phyloP scores from a whole-genome alignment of 2,329 filamentous ascomycete genomes.

The Xylaria sp. region DNA sequence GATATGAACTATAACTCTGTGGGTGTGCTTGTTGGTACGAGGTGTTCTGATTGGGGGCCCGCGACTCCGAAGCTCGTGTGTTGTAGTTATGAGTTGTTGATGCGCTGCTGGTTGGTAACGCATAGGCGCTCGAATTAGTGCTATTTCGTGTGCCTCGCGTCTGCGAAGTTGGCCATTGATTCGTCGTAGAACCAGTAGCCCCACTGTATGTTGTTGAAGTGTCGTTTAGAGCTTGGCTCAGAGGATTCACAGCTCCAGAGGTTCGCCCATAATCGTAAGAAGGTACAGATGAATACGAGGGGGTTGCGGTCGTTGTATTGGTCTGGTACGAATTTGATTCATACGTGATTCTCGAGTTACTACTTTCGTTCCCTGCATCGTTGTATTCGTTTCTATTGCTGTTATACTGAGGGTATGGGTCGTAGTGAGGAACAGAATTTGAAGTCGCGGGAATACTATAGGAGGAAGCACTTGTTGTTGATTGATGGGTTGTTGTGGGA shows the following conservation, averaged over 20 bases:
- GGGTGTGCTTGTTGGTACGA: slow-evolving; percentile 49
- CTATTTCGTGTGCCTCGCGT: slow-evolving; percentile 39
- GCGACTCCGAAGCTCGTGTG: slow-evolving; percentile 45
- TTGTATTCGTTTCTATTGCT: slow-evolving; percentile 40
- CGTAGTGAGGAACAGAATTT: slow-evolving; percentile 44
- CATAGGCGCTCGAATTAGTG: slow-evolving; percentile 39
- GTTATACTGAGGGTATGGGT: slow-evolving; percentile 50
- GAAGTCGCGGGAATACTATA: slow-evolving; percentile 44
- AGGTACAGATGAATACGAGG: slow-evolving; percentile 43
- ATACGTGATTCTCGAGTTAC: slow-evolving; percentile 45
- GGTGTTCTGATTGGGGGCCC: slow-evolving; percentile 42
- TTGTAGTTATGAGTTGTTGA: slow-evolving; percentile 42
- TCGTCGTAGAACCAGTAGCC: slow-evolving; percentile 33
- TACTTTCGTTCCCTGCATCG: slow-evolving; percentile 40
- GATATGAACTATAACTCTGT: slow-evolving; percentile 47
- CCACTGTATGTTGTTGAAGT: slow-evolving; percentile 39
- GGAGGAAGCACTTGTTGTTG: slow-evolving; percentile 45
- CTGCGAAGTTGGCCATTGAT: slow-evolving; percentile 47
- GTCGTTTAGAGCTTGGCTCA: slow-evolving; percentile 45
- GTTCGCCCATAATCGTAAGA: slow-evolving; percentile 48
- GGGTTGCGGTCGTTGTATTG: slow-evolving; percentile 40
- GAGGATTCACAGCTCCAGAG: slow-evolving; percentile 41
- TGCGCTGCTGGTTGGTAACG: slow-evolving; percentile 37
- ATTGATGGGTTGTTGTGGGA: slow-evolving; percentile 42
- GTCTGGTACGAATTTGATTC: slow-evolving; percentile 46